phyloP scores from a whole-genome alignment of 2,329 filamentous ascomycete species.

The Fusarium haematococcum region DNA sequence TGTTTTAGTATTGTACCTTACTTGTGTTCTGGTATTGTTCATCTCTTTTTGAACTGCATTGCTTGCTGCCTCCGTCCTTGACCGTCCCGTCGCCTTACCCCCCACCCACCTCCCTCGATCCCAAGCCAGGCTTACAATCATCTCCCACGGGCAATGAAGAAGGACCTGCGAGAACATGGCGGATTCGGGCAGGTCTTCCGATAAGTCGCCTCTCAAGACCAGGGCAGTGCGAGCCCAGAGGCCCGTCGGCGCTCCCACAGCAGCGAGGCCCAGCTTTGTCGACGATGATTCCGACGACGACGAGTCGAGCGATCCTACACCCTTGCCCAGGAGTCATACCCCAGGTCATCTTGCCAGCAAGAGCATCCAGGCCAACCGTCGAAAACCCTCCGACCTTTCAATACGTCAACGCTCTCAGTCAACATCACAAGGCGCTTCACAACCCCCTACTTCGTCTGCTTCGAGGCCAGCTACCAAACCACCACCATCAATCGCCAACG shows the following conservation, averaged over 20 bases:
- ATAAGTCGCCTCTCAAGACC: slow-evolving; percentile 50
- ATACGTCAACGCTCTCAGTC: slow-evolving; percentile 68
- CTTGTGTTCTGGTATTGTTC: slow-evolving; percentile 5
- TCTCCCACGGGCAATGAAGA: slow-evolving; percentile 47
- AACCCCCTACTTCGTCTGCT: slow-evolving; percentile 41
- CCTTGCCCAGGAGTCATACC: slow-evolving; percentile 68
- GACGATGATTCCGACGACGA: slow-evolving; percentile 51
- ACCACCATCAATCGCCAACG: slow-evolving; percentile 40
- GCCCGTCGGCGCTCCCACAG: slow-evolving; percentile 54
- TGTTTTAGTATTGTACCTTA: background rate
- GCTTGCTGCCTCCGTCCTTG: background rate
- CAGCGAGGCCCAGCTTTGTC: slow-evolving; percentile 49
- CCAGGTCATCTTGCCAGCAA: slow-evolving; percentile 71
- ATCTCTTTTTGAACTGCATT: slow-evolving; percentile 1
- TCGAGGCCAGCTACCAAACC: slow-evolving; percentile 44
- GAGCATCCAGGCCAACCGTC: slow-evolving; percentile 62
- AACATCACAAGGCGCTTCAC: slow-evolving; percentile 51
- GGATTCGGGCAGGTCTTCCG: slow-evolving; percentile 53
- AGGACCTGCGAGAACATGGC: slow-evolving; percentile 54
- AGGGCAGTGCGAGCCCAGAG: slow-evolving; percentile 64
- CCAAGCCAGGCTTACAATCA: slow-evolving; percentile 18
- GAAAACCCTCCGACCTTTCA: slow-evolving; percentile 64
- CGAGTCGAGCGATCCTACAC: slow-evolving; percentile 51
- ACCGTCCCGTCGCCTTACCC: slow-evolving; percentile 4
- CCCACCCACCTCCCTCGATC: slow-evolving; percentile 22